Evolutionary conservation across 2,329 filamentous ascomycete species (phyloP).

Genomic region (Allantophomopsis cytisporea): DNA sequence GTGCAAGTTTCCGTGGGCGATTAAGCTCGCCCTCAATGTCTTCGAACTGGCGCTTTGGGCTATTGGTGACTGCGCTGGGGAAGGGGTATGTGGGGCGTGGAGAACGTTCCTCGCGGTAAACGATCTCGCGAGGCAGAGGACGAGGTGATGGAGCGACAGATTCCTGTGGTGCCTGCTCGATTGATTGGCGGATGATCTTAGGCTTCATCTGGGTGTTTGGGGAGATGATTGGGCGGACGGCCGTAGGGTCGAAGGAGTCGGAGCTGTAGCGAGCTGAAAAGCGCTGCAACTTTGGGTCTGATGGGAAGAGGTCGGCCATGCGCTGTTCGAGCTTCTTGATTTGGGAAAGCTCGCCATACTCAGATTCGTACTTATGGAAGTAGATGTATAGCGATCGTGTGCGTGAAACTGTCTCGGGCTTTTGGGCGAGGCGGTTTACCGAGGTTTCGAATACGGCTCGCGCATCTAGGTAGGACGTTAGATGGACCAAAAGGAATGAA

Average conservation of each 20-base stretch:
- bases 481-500: not conserved
- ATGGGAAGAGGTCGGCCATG: slow-evolving; percentile 87
- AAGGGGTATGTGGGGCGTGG: slow-evolving; percentile 15
- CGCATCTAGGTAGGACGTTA: slow-evolving; percentile 48
- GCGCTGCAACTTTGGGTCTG: slow-evolving; percentile 62
- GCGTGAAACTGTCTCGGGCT: slow-evolving; percentile 59
- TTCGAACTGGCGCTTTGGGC: slow-evolving; percentile 35
- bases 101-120: slow-evolving; percentile 16
- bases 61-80: slow-evolving; percentile 12
- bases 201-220: slow-evolving; percentile 64
- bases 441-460: slow-evolving; percentile 93
- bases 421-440: slow-evolving; percentile 67
- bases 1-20: slow-evolving; percentile 72
- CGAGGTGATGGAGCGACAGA: slow-evolving; percentile 32
- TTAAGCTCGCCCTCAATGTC: slow-evolving; percentile 59
- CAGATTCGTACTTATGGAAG: slow-evolving; percentile 90
- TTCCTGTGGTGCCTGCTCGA: slow-evolving; percentile 31
- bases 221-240: slow-evolving; percentile 72
- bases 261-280: slow-evolving; percentile 68
- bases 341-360: slow-evolving; percentile 84
- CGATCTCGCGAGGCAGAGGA: slow-evolving; percentile 4
- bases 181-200: slow-evolving; percentile 37
- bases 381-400: slow-evolving; percentile 79
- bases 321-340: slow-evolving; percentile 83
- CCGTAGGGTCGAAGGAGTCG: slow-evolving; percentile 67